Evolutionary conservation across 148 eudicot genomes (phyloP).

Genomic region (Cornus suecica): DNA sequence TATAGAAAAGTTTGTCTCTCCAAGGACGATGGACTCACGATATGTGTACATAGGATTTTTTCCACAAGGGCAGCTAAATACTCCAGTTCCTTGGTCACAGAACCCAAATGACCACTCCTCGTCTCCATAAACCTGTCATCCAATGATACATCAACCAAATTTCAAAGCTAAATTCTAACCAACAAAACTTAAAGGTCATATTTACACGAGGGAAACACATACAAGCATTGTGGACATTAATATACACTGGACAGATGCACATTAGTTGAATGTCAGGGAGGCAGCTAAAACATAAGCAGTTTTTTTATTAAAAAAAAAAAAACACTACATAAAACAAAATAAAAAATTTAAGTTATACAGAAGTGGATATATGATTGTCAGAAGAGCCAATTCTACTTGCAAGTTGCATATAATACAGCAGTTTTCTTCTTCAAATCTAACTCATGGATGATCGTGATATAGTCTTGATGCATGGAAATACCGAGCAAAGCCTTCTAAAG

Average conservation of each 20-base stretch:
- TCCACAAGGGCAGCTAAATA: constrained; percentile 81
- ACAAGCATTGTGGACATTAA: no score
- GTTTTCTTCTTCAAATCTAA: background rate
- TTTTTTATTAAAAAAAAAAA: no score
- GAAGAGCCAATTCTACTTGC: background rate
- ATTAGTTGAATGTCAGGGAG: no score
- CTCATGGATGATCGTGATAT: background rate
- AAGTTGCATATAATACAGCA: background rate
- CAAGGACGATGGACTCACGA: constrained; percentile 81
- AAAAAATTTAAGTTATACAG: no score
- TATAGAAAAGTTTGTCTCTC: constrained; percentile 57
- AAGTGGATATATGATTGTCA: background rate
- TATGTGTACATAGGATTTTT: constrained; percentile 94
- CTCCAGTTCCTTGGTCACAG: constrained; percentile 95
- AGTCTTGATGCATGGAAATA: background rate
- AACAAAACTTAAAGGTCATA: background rate
- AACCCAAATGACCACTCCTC: constrained; percentile 99
- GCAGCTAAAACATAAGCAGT: no score
- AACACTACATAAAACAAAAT: no score
- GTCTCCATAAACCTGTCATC: constrained; percentile 68
- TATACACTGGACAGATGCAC: background rate
- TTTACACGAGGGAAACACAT: background rate
- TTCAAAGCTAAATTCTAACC: background rate
- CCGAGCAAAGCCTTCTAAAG: background rate
- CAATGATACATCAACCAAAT: constrained; percentile 7